Conservation (phyloP, 257 asterid species). For the Nicotiana sylvestris region DNA sequence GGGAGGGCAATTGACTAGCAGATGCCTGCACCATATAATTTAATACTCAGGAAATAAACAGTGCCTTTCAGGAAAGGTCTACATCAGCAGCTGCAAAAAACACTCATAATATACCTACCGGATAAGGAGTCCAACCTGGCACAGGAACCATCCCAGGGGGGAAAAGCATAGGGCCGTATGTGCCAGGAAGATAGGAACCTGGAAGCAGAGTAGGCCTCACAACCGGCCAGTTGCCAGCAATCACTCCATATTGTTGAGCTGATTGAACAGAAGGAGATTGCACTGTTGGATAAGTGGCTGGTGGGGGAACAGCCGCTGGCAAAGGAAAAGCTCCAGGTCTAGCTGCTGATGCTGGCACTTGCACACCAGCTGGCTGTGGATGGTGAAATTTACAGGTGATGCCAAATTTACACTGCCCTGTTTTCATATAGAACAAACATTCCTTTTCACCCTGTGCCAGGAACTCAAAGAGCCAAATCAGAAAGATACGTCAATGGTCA, state of each 20-base stretch:
- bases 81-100: conserved; percentile 2
- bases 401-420: conserved; percentile 73
- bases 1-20: conserved; percentile 41
- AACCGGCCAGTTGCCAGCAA: conserved; percentile 58
- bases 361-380: conserved; percentile 56
- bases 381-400: conserved; percentile 73
- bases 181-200: conserved; percentile 55
- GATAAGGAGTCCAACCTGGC: conserved; percentile 71
- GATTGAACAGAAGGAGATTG: conserved; percentile 47
- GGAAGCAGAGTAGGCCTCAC: conserved; percentile 54
- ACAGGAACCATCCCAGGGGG: conserved; percentile 32
- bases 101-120: conserved; percentile 29
- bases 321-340: conserved; percentile 35
- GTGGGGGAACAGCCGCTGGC: conserved; percentile 11
- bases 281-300: conserved; percentile 18
- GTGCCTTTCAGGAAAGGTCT: not conserved
- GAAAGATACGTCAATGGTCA: conserved; percentile 3
- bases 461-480: conserved; percentile 22
- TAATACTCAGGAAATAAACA: not conserved
- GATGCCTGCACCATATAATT: conserved; percentile 39
- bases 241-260: conserved; percentile 57
- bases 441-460: conserved; percentile 65
- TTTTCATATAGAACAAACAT: conserved; percentile 60
- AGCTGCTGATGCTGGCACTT: conserved; percentile 27
- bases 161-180: conserved; percentile 51